These are phyloP conservation scores for Magnusiomyces tetraspermus DNA, from an alignment of 1,139 yeast species.

Conservation along the genomic window DNA sequence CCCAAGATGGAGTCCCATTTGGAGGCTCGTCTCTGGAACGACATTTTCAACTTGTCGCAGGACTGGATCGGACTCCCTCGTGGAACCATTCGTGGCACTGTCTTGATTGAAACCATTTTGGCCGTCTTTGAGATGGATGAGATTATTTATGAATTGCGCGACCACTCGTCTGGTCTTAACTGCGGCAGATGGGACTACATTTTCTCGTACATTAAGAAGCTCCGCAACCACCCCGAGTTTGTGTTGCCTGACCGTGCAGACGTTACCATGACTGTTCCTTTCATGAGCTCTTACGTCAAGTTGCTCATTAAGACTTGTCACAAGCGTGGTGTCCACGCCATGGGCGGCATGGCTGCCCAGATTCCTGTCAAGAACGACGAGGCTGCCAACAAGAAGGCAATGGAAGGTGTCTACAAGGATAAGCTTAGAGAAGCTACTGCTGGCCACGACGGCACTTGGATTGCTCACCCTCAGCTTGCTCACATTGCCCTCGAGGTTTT, in stretches of 20 bases:
- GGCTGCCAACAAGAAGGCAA: constrained; percentile 53
- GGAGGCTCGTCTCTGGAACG: constrained; percentile 75
- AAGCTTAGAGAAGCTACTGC: constrained; percentile 65
- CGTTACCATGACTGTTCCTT: constrained; percentile 67
- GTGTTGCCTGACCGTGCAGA: constrained; percentile 65
- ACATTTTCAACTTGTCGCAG: constrained; percentile 59
- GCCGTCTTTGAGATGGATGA: constrained; percentile 80
- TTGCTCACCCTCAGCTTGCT: constrained; percentile 74
- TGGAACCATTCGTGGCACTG: constrained; percentile 74
- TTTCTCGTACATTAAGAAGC: constrained; percentile 59
- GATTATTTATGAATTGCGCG: constrained; percentile 64
- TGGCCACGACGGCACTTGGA: constrained; percentile 79
- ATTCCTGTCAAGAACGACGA: constrained; percentile 66
- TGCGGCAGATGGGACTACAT: constrained; percentile 83
- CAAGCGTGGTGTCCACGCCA: constrained; percentile 66
- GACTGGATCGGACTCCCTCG: constrained; percentile 56
- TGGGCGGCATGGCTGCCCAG: constrained; percentile 84
- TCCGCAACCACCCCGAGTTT: constrained; percentile 54
- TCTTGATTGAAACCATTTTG: constrained; percentile 63
- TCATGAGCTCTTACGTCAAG: constrained; percentile 62
- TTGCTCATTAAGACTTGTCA: constrained; percentile 63
- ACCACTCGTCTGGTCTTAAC: constrained; percentile 67
- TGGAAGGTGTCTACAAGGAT: constrained; percentile 64
- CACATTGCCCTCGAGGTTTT: constrained; percentile 66
- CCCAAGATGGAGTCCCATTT: constrained; percentile 77